These are phyloP conservation scores for Calonectria leucothoes DNA, from an alignment of 2,329 filamentous ascomycete species.

Conservation along the genomic window DNA sequence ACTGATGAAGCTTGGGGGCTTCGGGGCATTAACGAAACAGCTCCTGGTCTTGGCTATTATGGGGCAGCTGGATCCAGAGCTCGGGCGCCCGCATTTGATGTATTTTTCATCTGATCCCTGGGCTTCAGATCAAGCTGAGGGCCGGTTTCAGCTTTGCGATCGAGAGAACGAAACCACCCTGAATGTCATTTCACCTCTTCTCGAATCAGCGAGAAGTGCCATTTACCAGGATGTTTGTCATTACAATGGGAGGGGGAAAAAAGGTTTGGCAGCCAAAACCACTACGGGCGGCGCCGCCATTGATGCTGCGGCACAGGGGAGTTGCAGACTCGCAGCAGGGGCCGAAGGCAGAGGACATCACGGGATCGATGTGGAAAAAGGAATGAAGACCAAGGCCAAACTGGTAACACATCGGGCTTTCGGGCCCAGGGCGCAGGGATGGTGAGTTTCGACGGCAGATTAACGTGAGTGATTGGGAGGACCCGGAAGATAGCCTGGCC, in stretches of 20 bases:
- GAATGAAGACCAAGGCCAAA: constrained; percentile 27
- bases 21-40: constrained; percentile 23
- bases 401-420: constrained; percentile 8
- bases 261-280: neutral
- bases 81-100: neutral
- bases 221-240: neutral
- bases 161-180: neutral
- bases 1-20: constrained; percentile 1
- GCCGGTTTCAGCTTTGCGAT: constrained; percentile 16
- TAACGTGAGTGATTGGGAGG: constrained; percentile 25
- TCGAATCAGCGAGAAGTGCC: neutral
- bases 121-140: constrained; percentile 11
- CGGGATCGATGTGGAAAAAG: constrained; percentile 26
- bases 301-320: neutral
- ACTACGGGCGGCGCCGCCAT: constrained; percentile 1
- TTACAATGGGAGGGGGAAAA: neutral
- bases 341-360: constrained; percentile 17
- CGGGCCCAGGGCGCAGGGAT: constrained; percentile 33
- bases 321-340: constrained; percentile 6
- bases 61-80: neutral
- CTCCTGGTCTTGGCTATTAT: neutral
- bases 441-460: constrained; percentile 29
- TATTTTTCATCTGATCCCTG: constrained; percentile 19
- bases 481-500: constrained; percentile 26
- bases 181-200: neutral